Percentiles rank a stretch among this genome's conserved stretches.
Conservation (phyloP, 2,329 filamentous ascomycete species). For the Setomelanomma holmii region DNA sequence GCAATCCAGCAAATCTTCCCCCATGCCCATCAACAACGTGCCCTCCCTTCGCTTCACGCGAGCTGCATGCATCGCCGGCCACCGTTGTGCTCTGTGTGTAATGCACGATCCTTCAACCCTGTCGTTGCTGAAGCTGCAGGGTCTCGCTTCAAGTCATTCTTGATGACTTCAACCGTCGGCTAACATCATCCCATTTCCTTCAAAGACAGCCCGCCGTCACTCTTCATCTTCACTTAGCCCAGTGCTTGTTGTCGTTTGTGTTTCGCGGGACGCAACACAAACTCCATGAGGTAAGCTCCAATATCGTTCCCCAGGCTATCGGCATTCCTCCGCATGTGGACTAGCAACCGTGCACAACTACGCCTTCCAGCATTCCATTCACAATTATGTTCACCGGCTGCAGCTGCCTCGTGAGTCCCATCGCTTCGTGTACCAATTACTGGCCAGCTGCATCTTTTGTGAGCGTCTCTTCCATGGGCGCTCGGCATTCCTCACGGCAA, state of each 20-base stretch:
- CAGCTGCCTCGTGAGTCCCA: background rate
- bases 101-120: background rate
- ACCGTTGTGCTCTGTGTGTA: background rate
- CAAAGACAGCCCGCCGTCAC: background rate
- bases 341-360: slow-evolving; percentile 12
- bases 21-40: background rate
- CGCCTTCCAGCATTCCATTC: slow-evolving; percentile 4
- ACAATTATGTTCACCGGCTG: background rate
- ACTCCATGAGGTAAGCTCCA: slow-evolving; percentile 12
- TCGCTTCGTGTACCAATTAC: background rate
- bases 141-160: slow-evolving; percentile 3
- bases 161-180: background rate
- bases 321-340: slow-evolving; percentile 10
- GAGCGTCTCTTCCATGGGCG: too few relatives aligned
- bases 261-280: slow-evolving; percentile 8
- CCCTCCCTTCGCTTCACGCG: background rate
- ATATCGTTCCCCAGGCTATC: slow-evolving; percentile 4
- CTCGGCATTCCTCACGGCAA: too few relatives aligned
- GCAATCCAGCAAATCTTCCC: background rate
- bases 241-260: slow-evolving; percentile 1
- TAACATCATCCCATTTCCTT: background rate
- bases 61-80: slow-evolving; percentile 1
- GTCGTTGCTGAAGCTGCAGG: slow-evolving; percentile 3
- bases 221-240: background rate
- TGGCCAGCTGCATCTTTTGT: too few relatives aligned